Base-by-base conservation (phyloP, 345 rosid species). In the Lepidium africanum region DNA sequence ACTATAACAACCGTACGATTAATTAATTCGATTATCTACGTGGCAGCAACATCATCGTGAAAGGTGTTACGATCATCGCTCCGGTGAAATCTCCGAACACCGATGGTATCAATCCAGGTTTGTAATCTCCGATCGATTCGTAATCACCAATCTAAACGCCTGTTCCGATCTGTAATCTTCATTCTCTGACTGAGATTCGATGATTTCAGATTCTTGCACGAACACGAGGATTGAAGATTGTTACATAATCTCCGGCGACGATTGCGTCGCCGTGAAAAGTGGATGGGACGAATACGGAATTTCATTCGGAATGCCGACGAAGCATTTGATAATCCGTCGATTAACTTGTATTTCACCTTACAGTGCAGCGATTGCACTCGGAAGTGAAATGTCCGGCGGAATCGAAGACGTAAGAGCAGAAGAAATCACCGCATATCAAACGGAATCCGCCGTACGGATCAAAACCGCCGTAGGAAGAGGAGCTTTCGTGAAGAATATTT, bases 61-160 rank as follows among this genome's bases (percentile, higher is more conserved):
- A 90, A 83, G 89, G 90, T 11, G 77, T 88, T 5, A 90, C 97
- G 14, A 93, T 90, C 72, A 78, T 90, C 1, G 98, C 98, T 30
- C 98, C 97, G 1, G 54, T 90, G 35, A 84, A 73, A 36, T 93
- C 97, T 50, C 97, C 98, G 0, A 93, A 93, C 77, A 93, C 98
- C 7, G 97, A 93, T 41, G 97, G 97, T 3, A 90, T 93, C 77
- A 87, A 90, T 62, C 98, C 97, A 74, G 98, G 98, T 89, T 72
- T 10, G 30, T 7, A 63, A 9, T 8, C 71, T 14, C 39, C 10
- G 21, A 53, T 19, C 11, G 0, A 27, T 21, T 21, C 23, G 23
- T 21, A 21, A 21, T 2, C 2, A 1, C 23, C 23, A 2, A 21
- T 21, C 23, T 21, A 0, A 35, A 37, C 5, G 3, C 2, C 14